Evolutionary conservation across 2,329 filamentous ascomycete genomes (phyloP).

Genomic region (Grosmannia huntii): DNA sequence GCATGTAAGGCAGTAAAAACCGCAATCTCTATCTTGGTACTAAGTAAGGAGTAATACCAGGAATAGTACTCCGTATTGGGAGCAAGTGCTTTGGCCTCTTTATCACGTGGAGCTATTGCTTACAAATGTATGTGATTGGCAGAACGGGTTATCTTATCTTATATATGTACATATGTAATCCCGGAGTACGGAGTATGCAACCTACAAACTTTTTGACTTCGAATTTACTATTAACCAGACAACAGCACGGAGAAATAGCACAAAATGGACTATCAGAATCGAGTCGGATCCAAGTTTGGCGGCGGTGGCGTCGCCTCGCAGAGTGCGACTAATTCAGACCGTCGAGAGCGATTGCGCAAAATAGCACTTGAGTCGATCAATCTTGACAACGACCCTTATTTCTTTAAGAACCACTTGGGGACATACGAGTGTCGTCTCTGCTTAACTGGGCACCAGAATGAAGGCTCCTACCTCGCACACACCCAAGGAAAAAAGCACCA

Average conservation of each 20-base stretch:
- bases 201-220: neutral
- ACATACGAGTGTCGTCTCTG: conserved; percentile 96
- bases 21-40: too few relatives aligned
- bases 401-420: conserved; percentile 99
- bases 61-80: too few relatives aligned
- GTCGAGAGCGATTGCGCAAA: conserved; percentile 91
- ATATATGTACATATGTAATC: too few relatives aligned
- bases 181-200: neutral
- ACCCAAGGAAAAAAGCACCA: conserved; percentile 98
- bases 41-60: too few relatives aligned
- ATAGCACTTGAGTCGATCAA: conserved; percentile 98
- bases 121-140: too few relatives aligned
- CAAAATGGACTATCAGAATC: conserved; percentile 68
- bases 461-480: conserved; percentile 96
- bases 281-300: conserved; percentile 93
- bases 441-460: conserved; percentile 95
- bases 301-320: conserved; percentile 92
- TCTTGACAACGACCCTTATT: conserved; percentile 98
- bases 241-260: neutral
- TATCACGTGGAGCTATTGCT: too few relatives aligned
- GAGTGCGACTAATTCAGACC: conserved; percentile 89
- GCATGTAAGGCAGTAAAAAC: too few relatives aligned
- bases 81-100: too few relatives aligned
- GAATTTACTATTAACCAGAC: neutral
- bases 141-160: too few relatives aligned